A percentile compares a stretch with the other conserved stretches of the same genome.
These are phyloP conservation scores for Yamadazyma diddensiae DNA, from an alignment of 1,139 yeast genomes.

Conservation along the genomic window DNA sequence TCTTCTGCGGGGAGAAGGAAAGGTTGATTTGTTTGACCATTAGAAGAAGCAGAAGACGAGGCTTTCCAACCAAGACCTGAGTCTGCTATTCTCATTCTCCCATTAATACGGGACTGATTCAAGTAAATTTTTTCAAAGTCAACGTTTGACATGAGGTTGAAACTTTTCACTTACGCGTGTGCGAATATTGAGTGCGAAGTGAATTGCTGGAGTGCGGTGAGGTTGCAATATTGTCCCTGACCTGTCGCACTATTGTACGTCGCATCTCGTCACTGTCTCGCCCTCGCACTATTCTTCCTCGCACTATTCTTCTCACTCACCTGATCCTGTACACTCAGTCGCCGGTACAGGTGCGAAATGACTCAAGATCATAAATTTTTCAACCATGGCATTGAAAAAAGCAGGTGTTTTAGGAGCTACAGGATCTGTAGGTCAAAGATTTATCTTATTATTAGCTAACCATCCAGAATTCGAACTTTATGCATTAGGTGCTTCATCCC, in stretches of 20 bases:
- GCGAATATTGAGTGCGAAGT: too few relatives aligned
- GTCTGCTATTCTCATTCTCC: constrained; percentile 91
- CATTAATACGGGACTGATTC: constrained; percentile 79
- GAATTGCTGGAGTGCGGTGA: too few relatives aligned
- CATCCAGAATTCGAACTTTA: constrained; percentile 89
- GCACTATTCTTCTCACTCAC: too few relatives aligned
- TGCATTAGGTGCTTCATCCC: constrained; percentile 87
- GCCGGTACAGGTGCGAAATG: constrained; percentile 2
- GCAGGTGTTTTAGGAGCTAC: constrained; percentile 97
- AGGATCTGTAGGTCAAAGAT: constrained; percentile 97
- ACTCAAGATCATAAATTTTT: constrained; percentile 1
- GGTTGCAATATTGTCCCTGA: too few relatives aligned
- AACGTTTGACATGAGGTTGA: constrained; percentile 36
- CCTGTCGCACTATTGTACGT: too few relatives aligned
- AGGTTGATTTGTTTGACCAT: constrained; percentile 53
- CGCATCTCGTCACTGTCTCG: too few relatives aligned
- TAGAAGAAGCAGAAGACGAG: constrained; percentile 23
- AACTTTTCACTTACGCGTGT: not conserved
- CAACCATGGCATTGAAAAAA: constrained; percentile 28
- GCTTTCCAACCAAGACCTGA: constrained; percentile 98
- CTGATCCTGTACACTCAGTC: too few relatives aligned
- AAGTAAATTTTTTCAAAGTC: constrained; percentile 85
- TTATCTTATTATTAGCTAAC: constrained; percentile 74
- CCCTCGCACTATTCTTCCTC: too few relatives aligned
- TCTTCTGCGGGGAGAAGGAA: constrained; percentile 85